Base-by-base conservation (phyloP, 2,329 filamentous ascomycete species). In the Fusarium mexicanum region DNA sequence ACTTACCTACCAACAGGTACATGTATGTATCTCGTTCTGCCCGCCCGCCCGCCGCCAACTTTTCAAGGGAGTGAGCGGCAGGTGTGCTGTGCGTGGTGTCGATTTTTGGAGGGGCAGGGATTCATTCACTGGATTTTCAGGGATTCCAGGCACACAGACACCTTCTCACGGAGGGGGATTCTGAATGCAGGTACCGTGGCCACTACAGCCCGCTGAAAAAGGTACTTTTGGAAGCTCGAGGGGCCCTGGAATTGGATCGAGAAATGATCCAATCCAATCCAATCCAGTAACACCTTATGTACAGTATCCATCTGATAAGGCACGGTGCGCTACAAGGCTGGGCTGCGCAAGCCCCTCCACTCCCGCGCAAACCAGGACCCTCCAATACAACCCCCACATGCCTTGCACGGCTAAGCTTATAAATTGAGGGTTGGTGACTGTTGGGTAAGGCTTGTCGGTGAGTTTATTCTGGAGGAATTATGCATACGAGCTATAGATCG, bases 71-170 rank as follows among this genome's bases (percentile, higher is more conserved):
- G 51, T 20, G 35, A 54, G 20, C 35, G 35, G 35, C 31, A 51
- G 35, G 53, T 29, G 38, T 43, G 47, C 47, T 61, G 59, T 57
- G 60, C 73, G 72, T 73, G 70, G 70, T 70, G 65, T 73, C 48
- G 71, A 73, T 61, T 63, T 53, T 74, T 73, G 71, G 71, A 71
- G 68, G 67, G 71, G 71, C 71, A 63, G 69, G 71, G 66, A 53
- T 71, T 29, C 18, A 16, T 29, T 22, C 51, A 29, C 38, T 54
- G 29, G 67, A 61, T 72, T 48, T 74, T 61, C 67, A 72, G 64
- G 72, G 72, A 74, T 70, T 38, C 65, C 57, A 67, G 57, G 46
- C 54, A 62, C 57, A 55, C 24, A 55, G 51, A 55, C 35, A 54
- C 46, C 50, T 61, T 67, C 43, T 61, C 58, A 47, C 59, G 53